Evolutionary conservation across 208 protist species (phyloP), one percentile per base, ranked within the genome.

Genomic region (Balamuthia mandrillaris): DNA sequence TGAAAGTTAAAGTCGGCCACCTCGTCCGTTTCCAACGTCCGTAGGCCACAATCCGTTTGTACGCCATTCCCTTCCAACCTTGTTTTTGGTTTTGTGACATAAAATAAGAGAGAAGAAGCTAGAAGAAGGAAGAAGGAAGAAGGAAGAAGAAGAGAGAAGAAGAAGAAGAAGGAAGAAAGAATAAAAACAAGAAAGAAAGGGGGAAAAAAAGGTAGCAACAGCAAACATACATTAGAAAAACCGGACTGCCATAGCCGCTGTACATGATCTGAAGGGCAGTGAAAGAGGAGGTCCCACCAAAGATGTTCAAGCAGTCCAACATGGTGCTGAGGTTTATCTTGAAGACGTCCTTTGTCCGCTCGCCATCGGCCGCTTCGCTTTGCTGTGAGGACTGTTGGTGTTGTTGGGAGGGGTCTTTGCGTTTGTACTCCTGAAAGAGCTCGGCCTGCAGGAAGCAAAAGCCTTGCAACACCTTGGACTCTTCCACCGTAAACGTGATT

Each of bases 391-490:
- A 66, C 4, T 2, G 1, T 29, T 16, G 14, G 18, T 18, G 14
- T n/a, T 10, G 47, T 29, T 7, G 3, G 2, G 35, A 2, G 16
- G 65, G 65, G 14, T 74, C 65, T 42, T 74, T 74, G 37, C 51
- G 51, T 42, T 74, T 74, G 65, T 74, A 74, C 65, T 74, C 65
- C 39, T 74, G 41, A 31, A 74, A 74, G n/a, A 74, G 65, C n/a
- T 74, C 65, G 41, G 44, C 51, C 39, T 74, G 65, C 37, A 74
- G n/a, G n/a, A 74, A 33, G 39, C 65, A 74, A 2, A 31, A 35
- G 39, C 65, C 65, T 42, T 52, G 44, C 2, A 74, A 31, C 65
- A 74, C 65, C 65, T 74, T 74, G 1, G 65, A 47, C 39, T 74
- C 65, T 42, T 74, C 65, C 6, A 74, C 65, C 1, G 65, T 42